Base-by-base conservation (phyloP, 306 rosid genomes). In the Luffa aegyptiaca region DNA sequence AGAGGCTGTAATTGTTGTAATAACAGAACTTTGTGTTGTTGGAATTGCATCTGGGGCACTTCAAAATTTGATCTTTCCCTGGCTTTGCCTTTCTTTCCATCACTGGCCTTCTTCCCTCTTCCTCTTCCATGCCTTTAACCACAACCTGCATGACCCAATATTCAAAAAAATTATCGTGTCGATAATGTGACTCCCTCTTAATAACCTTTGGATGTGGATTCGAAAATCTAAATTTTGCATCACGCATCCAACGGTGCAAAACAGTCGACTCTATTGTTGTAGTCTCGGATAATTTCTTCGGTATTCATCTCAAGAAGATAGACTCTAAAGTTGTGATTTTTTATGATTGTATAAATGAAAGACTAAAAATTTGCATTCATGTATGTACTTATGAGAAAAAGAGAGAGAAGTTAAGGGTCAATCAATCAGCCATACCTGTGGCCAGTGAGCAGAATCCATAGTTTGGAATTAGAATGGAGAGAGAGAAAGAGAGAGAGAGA, bases 381-480 rank as follows among this genome's bases (percentile, higher is more conserved):
- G 31, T 26, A 26, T 26, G 31, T 26, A 26, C 31, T 26, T 26
- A 26, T 26, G 31, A 26, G 31, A 26, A 26, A 52, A 52, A 52
- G 88, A 79, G 37, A 35, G 6, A 79, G 35, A 64, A 84, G 78
- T 26, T 26, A 26, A 26, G 31, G 31, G 31, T 26, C 31, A 89
- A 79, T 84, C 42, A 48, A 78, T 84, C 6, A 48, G 59, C 76
- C 52, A 33, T 95, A 95, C 98, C 97, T 95, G 97, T 90, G 98
- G 93, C 97, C 97, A 92, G 90, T 90, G 97, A 90, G 96, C 76
- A 81, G 96, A 89, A 86, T 93, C 98, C 98, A 95, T 95, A 57
- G 94, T 85, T 84, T 86, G 75, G 82, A 85, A 77, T 26, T 26
- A 26, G 31, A 78, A 62, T 45, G 79, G 44, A 12, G 73, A 86